phyloP scores from a whole-genome alignment of 2,329 filamentous ascomycete species.

The Fusarium praegraminearum region DNA sequence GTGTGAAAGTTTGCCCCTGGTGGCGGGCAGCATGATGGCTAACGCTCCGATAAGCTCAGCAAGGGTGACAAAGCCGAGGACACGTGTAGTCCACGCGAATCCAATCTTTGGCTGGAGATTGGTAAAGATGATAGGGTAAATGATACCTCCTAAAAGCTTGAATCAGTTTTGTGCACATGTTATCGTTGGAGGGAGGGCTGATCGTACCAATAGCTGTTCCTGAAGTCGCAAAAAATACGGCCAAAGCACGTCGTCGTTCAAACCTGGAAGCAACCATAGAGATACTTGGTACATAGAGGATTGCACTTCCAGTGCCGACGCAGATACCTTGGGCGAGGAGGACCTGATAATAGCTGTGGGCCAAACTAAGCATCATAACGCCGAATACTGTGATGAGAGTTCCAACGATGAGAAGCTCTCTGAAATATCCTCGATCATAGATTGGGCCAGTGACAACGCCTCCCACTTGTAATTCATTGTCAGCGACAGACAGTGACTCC shows the following conservation, averaged over 20 bases:
- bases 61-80: neutral
- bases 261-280: neutral
- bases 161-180: neutral
- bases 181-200: neutral
- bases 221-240: neutral
- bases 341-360: neutral
- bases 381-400: neutral
- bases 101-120: neutral
- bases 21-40: conserved; percentile 10
- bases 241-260: neutral
- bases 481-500: neutral
- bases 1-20: neutral
- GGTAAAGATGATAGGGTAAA: neutral
- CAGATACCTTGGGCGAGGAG: neutral
- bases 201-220: neutral
- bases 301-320: neutral
- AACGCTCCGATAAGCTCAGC: conserved; percentile 3
- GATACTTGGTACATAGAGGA: neutral
- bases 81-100: neutral
- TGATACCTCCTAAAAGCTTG: neutral
- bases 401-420: neutral
- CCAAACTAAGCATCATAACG: neutral
- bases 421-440: neutral
- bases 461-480: neutral
- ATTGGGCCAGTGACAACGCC: neutral